Percentiles rank a stretch among this genome's conserved stretches.
Conservation (phyloP, 31 red algal species). For the Bonnemaisonia californica region DNA sequence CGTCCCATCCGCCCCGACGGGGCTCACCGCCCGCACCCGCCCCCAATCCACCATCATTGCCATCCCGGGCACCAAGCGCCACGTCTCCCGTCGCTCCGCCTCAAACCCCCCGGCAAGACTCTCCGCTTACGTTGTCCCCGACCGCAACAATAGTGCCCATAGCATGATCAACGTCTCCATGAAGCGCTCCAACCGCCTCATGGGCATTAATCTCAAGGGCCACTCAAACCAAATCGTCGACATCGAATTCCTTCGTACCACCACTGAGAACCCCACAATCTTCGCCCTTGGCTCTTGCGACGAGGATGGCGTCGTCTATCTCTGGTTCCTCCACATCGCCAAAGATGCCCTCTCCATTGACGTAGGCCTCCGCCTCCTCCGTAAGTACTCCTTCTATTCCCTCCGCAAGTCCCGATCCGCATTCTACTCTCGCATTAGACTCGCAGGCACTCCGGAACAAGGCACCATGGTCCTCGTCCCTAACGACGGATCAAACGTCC, state of each 20-base stretch:
- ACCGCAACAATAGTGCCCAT: background rate
- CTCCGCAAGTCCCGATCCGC: constrained; percentile 47
- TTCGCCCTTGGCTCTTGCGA: constrained; percentile 48
- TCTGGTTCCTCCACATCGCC: constrained; percentile 43
- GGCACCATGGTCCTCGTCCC: constrained; percentile 79
- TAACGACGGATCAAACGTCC: constrained; percentile 58
- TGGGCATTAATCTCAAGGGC: constrained; percentile 43
- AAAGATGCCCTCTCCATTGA: constrained; percentile 28
- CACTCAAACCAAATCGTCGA: constrained; percentile 61
- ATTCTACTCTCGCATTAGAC: constrained; percentile 63
- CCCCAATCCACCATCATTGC: constrained; percentile 21
- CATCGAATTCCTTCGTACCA: constrained; percentile 58
- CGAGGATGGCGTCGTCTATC: constrained; percentile 58
- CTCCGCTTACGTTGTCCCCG: background rate
- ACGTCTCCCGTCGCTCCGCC: constrained; percentile 38
- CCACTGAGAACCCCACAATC: constrained; percentile 1
- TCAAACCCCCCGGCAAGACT: constrained; percentile 21
- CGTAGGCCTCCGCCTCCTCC: constrained; percentile 37
- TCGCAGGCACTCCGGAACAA: constrained; percentile 45
- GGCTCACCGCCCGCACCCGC: background rate
- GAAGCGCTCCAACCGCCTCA: constrained; percentile 47
- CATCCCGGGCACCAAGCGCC: constrained; percentile 32
- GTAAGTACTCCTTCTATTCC: constrained; percentile 72
- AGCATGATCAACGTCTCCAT: constrained; percentile 36
- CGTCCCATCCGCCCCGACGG: background rate